Evolutionary conservation across 495 filamentous ascomycete species (phyloP).

Genomic region (Terfezia boudieri): DNA sequence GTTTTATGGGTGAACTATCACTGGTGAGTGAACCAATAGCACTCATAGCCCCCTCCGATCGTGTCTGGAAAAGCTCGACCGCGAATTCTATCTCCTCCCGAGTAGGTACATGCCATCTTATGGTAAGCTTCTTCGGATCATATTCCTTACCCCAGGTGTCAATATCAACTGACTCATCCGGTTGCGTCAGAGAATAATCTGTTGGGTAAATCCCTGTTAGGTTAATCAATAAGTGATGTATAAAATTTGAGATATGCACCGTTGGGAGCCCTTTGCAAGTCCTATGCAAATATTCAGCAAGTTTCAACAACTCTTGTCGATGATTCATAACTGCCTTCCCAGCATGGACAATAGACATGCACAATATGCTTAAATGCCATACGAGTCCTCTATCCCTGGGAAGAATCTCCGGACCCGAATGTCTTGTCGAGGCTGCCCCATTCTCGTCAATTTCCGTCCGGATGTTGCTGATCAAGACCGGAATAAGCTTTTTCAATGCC

Average conservation of each 20-base stretch:
- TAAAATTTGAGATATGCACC: constrained; percentile 89
- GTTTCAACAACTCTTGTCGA: constrained; percentile 68
- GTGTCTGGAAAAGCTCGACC: constrained; percentile 62
- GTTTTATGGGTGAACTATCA: constrained; percentile 61
- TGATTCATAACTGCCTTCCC: constrained; percentile 72
- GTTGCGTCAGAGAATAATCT: constrained; percentile 69
- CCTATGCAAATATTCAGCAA: constrained; percentile 86
- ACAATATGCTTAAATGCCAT: constrained; percentile 92
- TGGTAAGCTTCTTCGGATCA: constrained; percentile 48
- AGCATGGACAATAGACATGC: constrained; percentile 96
- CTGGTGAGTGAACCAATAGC: constrained; percentile 53
- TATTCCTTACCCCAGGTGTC: constrained; percentile 46
- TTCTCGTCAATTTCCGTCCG: constrained; percentile 94
- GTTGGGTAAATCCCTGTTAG: constrained; percentile 79
- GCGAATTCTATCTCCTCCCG: constrained; percentile 68
- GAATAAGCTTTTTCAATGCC: constrained; percentile 70
- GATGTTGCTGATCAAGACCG: constrained; percentile 73
- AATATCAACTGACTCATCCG: constrained; percentile 23
- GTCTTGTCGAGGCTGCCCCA: constrained; percentile 83
- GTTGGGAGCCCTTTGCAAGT: constrained; percentile 83
- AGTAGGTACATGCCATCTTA: constrained; percentile 77
- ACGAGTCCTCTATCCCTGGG: constrained; percentile 81
- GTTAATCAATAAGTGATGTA: constrained; percentile 96
- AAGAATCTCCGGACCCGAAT: constrained; percentile 77
- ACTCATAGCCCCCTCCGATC: constrained; percentile 42